Evolutionary conservation across 1,139 yeast genomes (phyloP), one percentile per base, ranked within the genome.

Genomic region (Pichia sp.): DNA sequence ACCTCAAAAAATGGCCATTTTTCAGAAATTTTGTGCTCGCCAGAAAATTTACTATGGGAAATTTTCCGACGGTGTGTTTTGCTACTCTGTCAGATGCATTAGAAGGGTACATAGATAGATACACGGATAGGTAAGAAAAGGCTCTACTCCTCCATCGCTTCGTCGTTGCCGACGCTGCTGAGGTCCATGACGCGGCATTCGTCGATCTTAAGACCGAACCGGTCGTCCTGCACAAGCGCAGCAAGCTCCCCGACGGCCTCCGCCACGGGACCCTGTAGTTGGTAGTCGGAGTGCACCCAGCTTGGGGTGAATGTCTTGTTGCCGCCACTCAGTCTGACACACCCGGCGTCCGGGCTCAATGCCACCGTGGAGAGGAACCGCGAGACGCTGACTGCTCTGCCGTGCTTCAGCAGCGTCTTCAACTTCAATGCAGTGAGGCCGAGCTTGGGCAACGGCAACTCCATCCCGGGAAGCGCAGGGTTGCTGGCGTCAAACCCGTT

Each of bases 281-380:
- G 80, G 71, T 73, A 82, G 51, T 80, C 75, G 34, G 97, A 89
- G 68, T 90, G 97, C 51, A 88, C 86, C 90, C 95, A 92, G 61
- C 90, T 83, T 61, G 97, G 90, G 54, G 81, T 78, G 56, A 82
- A 75, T 23, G 84, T 77, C 62, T 79, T 77, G 47, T 75, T 70
- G 50, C 96, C 96, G 49, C 97, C 97, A 43, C 95, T 82, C 61
- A 92, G 77, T 68, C 96, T 81, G 30, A 87, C 74, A 67, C 87
- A 93, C 61, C 72, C 74, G 30, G 77, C 80, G 8, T 50, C 53
- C 43, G 75, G 74, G 56, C 83, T 77, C 50, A 87, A 72, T 44
- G 83, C 76, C 50, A 92, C 80, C 4, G 98, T 90, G 51, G 87
- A 74, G 62, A 83, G 77, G 70, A 88, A 95, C 68, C 97, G 83